Evolutionary conservation across 2,329 filamentous ascomycete genomes (phyloP), one percentile per base, ranked within the genome.

Genomic region (Colletotrichum lini): DNA sequence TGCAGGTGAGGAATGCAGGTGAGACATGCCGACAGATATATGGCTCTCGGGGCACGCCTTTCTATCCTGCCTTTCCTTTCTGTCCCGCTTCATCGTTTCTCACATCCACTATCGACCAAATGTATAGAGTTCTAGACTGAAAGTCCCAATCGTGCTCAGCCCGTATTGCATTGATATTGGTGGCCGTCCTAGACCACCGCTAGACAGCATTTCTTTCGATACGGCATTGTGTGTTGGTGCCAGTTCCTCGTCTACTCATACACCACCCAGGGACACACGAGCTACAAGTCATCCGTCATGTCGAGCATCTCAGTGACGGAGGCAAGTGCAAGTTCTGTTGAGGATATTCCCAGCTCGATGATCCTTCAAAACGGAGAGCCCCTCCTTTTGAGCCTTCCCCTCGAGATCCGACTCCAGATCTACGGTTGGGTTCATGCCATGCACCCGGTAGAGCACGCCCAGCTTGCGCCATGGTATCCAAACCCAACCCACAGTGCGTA

Each of bases 371-470:
- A 12, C 7, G 53, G 26, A 9, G 38, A 63, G 3, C 67, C 63
- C 18, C 73, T 75, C 15, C 75, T 84, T 63, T 75, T 85, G 57
- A 75, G 78, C 40, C 76, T 86, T 6, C 84, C 85, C 0, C 74
- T 81, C 16, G 86, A 88, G 74, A 79, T 87, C 59, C 82, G 86
- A 16, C 80, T 85, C 15, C 79, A 84, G 65, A 84, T 88, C 44
- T 88, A 87, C 75, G 72, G 76, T 64, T 83, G 82, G 79, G 73
- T 86, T 15, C 79, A 84, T 53, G 75, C 79, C 6, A 78, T 78
- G 75, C 80, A 80, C 45, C 84, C 82, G 1, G 75, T 84, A 49
- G 75, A 78, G n/a, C 79, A 82, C 56, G 75, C 77, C 16, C 79
- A 83, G 67, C 80, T 83, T n/a, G 80, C 79, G 12, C 80, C 82